Base-by-base conservation (phyloP, 345 rosid species). In the Brassica nigra region DNA sequence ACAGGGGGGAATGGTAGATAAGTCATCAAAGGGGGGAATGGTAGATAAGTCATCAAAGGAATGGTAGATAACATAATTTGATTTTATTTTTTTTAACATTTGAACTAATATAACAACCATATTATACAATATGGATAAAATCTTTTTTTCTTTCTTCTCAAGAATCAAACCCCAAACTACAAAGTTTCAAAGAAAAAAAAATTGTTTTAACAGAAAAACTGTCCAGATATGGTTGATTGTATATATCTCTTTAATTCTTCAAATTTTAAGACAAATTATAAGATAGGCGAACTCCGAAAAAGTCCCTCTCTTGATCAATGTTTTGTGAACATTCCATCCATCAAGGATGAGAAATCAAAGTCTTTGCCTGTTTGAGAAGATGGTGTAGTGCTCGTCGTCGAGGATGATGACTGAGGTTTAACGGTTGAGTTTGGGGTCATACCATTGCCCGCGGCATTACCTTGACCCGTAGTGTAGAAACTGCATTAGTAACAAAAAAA, bases 301-400 rank as follows among this genome's bases (percentile, higher is more conserved):
- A 59, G 0, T 16, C 27, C 28, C 62, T 64, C 44, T 68, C 58
- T 66, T 72, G 75, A 82, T 92, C 85, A 95, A 34, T 80, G 89
- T 87, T 93, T 95, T 5, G 91, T 70, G 85, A 95, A 90, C 94
- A 93, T 85, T 73, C 95, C 98, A 75, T 90, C 84, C 66, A 93
- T 95, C 85, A 95, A 82, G 10, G 96, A 91, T 16, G 99, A 93
- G 86, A 95, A 95, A 86, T 95, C 97, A 12, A 81, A 87, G 49
- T 95, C 98, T 80, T 93, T 93, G 27, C 83, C 92, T 6, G 94
- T n/a, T 75, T 88, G 93, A 29, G 90, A 81, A 29, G 93, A 69
- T 65, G 85, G 71, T 2, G 86, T 66, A 2, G 90, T 79, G 67
- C 85, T 67, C 27, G 81, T 73, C 23, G 67, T 14, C 0, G 62